Evolutionary conservation across 441 rosid species (phyloP).

Genomic region (Melastoma candidum): DNA sequence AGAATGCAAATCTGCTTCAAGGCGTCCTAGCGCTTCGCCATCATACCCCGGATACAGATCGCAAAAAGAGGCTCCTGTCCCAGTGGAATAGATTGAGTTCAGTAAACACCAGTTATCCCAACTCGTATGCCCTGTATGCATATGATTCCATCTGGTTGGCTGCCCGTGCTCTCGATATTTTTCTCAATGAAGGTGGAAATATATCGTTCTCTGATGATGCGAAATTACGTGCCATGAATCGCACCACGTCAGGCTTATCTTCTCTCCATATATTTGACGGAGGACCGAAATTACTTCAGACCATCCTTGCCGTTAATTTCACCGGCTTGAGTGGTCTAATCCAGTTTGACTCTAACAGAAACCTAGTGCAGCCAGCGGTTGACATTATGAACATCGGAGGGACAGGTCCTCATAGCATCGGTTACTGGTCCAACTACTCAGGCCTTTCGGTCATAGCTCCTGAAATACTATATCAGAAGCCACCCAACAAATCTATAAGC

Average conservation of each 20-base stretch:
- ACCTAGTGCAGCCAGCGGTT: constrained; percentile 58
- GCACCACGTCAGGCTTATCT: constrained; percentile 40
- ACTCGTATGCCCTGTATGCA: constrained; percentile 76
- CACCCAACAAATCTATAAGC: constrained; percentile 31
- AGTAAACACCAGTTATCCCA: constrained; percentile 33
- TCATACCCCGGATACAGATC: constrained; percentile 54
- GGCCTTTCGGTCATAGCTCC: constrained; percentile 60
- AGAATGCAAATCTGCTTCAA: constrained; percentile 55
- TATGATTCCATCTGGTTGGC: constrained; percentile 91
- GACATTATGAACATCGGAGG: constrained; percentile 69
- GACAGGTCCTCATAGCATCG: constrained; percentile 51
- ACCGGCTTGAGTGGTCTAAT: constrained; percentile 63
- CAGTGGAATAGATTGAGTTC: constrained; percentile 44
- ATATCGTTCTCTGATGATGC: constrained; percentile 61
- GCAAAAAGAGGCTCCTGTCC: constrained; percentile 36
- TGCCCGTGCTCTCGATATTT: constrained; percentile 67
- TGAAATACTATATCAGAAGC: constrained; percentile 46
- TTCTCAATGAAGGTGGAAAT: constrained; percentile 42
- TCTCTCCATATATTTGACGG: constrained; percentile 57
- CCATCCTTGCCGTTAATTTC: constrained; percentile 43
- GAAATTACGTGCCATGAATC: constrained; percentile 31
- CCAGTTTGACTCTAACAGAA: constrained; percentile 43
- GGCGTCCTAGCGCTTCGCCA: constrained; percentile 87
- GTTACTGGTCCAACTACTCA: constrained; percentile 79
- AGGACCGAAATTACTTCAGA: constrained; percentile 56